These are phyloP conservation scores for Eucalyptus cloeziana DNA, from an alignment of 345 rosid species.

Conservation along the genomic window DNA sequence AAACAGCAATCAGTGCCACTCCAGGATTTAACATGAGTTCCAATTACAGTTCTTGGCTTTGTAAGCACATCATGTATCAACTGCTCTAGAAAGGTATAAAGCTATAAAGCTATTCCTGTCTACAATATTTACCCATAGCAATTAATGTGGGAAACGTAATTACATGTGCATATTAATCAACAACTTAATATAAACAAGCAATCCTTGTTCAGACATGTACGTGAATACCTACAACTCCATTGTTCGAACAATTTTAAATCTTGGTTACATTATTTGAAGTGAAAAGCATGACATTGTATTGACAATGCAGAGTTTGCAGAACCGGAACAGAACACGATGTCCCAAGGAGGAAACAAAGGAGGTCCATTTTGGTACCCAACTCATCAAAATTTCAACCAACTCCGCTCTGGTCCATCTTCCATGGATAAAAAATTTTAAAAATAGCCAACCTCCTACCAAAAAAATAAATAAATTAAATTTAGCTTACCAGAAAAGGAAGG, in stretches of 20 bases:
- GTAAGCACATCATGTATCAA: background rate
- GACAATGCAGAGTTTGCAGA: background rate
- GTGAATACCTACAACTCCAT: background rate
- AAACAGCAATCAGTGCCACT: background rate
- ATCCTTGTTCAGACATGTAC: background rate
- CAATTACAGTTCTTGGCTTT: background rate
- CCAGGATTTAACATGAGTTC: background rate
- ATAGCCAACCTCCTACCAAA: background rate
- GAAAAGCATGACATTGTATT: background rate
- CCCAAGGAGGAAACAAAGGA: background rate
- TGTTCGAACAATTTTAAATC: background rate
- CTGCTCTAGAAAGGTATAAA: background rate
- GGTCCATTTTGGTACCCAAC: background rate
- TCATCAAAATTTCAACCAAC: background rate
- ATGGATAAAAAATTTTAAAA: background rate
- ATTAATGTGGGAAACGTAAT: background rate
- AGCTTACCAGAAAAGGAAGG: slow-evolving; percentile 81
- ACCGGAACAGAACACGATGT: background rate
- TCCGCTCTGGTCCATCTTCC: background rate
- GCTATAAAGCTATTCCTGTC: background rate
- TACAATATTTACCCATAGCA: background rate
- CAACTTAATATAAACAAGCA: background rate
- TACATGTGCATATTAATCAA: background rate
- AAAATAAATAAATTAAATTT: background rate
- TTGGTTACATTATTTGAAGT: background rate